phyloP scores from a whole-genome alignment of 345 rosid genomes.

The Rhodomyrtus tomentosa region DNA sequence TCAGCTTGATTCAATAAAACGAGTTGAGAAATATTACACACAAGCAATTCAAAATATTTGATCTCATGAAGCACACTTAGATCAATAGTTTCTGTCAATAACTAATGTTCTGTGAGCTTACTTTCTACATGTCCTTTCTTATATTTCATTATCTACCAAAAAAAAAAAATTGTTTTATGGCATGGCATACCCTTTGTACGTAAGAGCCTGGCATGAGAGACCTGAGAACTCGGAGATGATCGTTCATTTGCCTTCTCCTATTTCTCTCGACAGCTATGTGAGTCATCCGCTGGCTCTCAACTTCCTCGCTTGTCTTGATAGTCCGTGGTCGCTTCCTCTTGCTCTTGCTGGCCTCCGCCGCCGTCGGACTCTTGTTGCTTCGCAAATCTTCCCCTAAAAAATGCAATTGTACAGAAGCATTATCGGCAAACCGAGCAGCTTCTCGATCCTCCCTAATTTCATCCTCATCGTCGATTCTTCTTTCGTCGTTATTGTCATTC shows the following conservation, averaged over 20 bases:
- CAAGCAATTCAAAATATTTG: not conserved
- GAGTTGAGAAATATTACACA: not conserved
- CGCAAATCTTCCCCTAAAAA: conserved; percentile 27
- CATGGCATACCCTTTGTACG: conserved; percentile 74
- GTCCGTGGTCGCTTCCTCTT: conserved; percentile 76
- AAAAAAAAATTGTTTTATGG: not conserved
- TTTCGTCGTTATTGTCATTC: conserved; percentile 19
- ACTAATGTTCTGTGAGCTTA: not conserved
- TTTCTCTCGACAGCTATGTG: conserved; percentile 92
- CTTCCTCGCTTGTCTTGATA: conserved; percentile 77
- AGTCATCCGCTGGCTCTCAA: conserved; percentile 87
- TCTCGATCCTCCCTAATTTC: conserved; percentile 28
- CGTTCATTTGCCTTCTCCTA: conserved; percentile 93
- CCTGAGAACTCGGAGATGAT: conserved; percentile 78
- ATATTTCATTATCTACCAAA: not conserved
- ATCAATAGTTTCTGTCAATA: not conserved
- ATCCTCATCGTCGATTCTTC: conserved; percentile 6
- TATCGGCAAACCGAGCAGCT: conserved; percentile 36
- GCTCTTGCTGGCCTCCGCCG: conserved; percentile 29
- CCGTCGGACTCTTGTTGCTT: conserved; percentile 4
- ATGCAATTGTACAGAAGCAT: conserved; percentile 35
- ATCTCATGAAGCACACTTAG: not conserved
- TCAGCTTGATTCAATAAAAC: not conserved
- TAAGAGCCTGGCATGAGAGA: conserved; percentile 97
- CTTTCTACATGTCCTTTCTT: not conserved